Evolutionary conservation across 2,329 filamentous ascomycete genomes (phyloP).

Genomic region (Fusarium pilosicola): DNA sequence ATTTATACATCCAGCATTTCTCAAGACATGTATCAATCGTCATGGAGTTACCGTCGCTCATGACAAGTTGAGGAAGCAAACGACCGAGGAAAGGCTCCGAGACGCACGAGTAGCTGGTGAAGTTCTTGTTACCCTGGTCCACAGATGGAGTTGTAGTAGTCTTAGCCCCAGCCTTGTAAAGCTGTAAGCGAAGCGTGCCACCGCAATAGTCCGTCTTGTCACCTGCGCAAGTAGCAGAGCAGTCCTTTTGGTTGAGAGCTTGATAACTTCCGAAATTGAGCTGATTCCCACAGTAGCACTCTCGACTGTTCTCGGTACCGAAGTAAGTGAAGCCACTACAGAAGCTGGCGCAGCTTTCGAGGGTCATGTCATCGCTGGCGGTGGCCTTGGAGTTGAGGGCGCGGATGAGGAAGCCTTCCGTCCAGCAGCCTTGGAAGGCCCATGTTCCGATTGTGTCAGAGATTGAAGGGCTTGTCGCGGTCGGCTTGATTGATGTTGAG

Average conservation of each 20-base stretch:
- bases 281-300: conserved; percentile 53
- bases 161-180: conserved; percentile 45
- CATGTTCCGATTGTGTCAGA: conserved; percentile 44
- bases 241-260: conserved; percentile 47
- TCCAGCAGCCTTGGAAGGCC: conserved; percentile 51
- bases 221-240: conserved; percentile 48
- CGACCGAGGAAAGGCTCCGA: conserved; percentile 48
- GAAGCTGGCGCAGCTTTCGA: conserved; percentile 47
- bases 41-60: conserved; percentile 48
- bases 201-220: conserved; percentile 50
- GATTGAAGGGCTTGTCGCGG: conserved; percentile 40
- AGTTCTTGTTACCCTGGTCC: conserved; percentile 49
- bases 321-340: conserved; percentile 48
- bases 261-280: conserved; percentile 44
- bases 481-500: background rate
- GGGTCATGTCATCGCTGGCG: conserved; percentile 49
- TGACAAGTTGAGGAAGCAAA: conserved; percentile 44
- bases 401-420: conserved; percentile 46
- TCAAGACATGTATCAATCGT: conserved; percentile 48
- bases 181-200: conserved; percentile 46
- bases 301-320: conserved; percentile 49
- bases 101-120: conserved; percentile 51
- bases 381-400: conserved; percentile 45
- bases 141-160: conserved; percentile 37
- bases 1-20: conserved; percentile 48